A percentile compares a stretch with the other conserved stretches of the same genome.
phyloP scores from a whole-genome alignment of 2,329 filamentous ascomycete species.

The Dichotomopilus funicola region DNA sequence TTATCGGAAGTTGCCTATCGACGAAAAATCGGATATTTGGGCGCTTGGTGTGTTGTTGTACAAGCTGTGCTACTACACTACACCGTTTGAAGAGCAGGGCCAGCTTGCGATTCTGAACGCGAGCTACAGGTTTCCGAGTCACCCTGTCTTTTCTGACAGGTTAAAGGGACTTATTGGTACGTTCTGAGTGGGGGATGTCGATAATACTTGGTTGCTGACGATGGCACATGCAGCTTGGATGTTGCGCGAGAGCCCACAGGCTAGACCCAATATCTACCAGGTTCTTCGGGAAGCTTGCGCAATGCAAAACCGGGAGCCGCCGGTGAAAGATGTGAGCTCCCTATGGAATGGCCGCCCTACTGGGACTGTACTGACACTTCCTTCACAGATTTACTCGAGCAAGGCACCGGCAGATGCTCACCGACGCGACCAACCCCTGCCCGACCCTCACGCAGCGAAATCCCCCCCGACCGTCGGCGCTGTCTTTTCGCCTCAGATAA shows the following conservation, averaged over 20 bases:
- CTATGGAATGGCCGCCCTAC: slow-evolving; percentile 2
- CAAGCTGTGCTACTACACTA: slow-evolving; percentile 98
- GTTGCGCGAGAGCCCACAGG: slow-evolving; percentile 74
- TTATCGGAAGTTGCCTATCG: slow-evolving; percentile 90
- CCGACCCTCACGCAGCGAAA: slow-evolving; percentile 42
- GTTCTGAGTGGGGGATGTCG: slow-evolving; percentile 22
- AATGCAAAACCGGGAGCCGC: slow-evolving; percentile 81
- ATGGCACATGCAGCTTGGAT: slow-evolving; percentile 60
- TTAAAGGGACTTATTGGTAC: slow-evolving; percentile 85
- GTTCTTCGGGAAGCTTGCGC: slow-evolving; percentile 78
- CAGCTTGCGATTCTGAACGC: slow-evolving; percentile 97
- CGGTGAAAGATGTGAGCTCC: slow-evolving; percentile 77
- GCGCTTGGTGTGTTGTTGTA: slow-evolving; percentile 90
- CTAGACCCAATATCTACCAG: slow-evolving; percentile 88
- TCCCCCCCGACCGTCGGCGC: slow-evolving; percentile 65
- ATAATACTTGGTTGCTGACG: slow-evolving; percentile 10
- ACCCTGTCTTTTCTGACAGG: slow-evolving; percentile 83
- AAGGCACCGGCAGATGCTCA: slow-evolving; percentile 58
- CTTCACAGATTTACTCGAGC: slow-evolving; percentile 60
- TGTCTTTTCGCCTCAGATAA: slow-evolving; percentile 64
- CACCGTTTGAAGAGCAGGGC: slow-evolving; percentile 94
- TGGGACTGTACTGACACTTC: slow-evolving; percentile 12
- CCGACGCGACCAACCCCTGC: slow-evolving; percentile 43
- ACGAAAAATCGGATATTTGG: slow-evolving; percentile 99
- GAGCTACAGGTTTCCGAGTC: slow-evolving; percentile 82